Evolutionary conservation across 192 early-diverging fungal species (phyloP), one percentile per base, ranked within the genome.

Genomic region (Lobosporangium transversale): DNA sequence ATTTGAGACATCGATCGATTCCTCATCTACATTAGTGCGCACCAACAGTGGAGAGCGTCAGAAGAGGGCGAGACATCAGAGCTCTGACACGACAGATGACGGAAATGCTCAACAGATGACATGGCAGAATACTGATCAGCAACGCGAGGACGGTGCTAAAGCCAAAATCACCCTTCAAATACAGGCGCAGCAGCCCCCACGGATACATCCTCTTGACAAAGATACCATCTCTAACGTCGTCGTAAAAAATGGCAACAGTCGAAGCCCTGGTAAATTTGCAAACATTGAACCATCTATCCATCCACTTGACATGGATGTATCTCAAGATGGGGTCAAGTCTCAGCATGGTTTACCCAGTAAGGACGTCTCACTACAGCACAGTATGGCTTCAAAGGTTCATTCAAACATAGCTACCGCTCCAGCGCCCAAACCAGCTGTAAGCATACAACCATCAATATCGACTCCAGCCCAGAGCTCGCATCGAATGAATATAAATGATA

Each of bases 171-270:
- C 15, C 24, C 40, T 26, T 24, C 21, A 54, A 2, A 21, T 49
- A 12, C 63, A 66, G 29, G 32, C 49, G 31, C 27, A 49, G 23
- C 49, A 60, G 10, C 15, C 49, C 21, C 26, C 58, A 37, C 68
- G 59, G 43, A 55, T 70, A 48, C 68, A 70, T 29, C 68, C 68
- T 9, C 47, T 70, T 11, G 68, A 70, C n/a, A 70, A 27, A 20
- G 68, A 70, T 4, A 29, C 67, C n/a, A 23, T 35, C 17, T 23
- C 30, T 12, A 10, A 21, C 12, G 32, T 21, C 5, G 37, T 14
- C 21, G 4, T 30, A 48, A 48, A 23, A n/a, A n/a, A n/a, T n/a
- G n/a, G 5, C 9, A 17, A 62, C 49, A 33, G n/a, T 9, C 48
- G 17, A n/a, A 31, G 14, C 20, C 45, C 36, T 47, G 27, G 51